Evolutionary conservation across 352 stramenopile genomes (phyloP), one percentile per base, ranked within the genome.

Genomic region (Phytophthora parvispora): DNA sequence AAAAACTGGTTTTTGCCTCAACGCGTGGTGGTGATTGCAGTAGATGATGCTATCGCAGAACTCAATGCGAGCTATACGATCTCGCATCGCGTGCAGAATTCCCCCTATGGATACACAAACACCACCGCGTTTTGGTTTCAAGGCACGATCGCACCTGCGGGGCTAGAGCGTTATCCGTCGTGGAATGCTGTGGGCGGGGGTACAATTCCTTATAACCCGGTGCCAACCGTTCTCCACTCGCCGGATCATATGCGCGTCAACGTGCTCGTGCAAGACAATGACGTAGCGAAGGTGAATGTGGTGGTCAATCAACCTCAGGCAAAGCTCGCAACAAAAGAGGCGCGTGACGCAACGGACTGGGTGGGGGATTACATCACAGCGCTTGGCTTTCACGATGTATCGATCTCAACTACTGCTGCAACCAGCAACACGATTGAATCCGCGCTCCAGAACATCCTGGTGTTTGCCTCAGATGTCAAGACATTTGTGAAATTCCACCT

Each of bases 401-500:
- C 85, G 0, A 31, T 88, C 5, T 61, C 62, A 16, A 69, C 20
- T 36, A 56, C 48, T 4, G 64, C 66, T 13, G 34, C 49, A 55
- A 59, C 42, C 34, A 54, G 47, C n/a, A 10, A 64, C 22, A 61
- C 54, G 20, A 59, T 43, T 4, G 32, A 54, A 0, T 65, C 20
- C 31, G 56, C 48, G 34, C 69, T 92, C 1, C 55, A 55, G 8
- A 87, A 76, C 38, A 75, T 90, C 4, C 66, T 95, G 4, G 61
- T 92, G 8, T 80, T 92, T 18, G 78, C 74, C 4, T 65, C 72
- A 0, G 78, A 78, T 31, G 57, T 75, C 0, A 79, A 78, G 22
- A 86, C 82, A 12, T 84, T 78, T n/a, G 72, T 93, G 60, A 93
- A 93, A 49, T 92, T 93, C 29, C 83, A 93, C 29, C 12, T 95